These are phyloP conservation scores for Suillus subalutaceus DNA, from an alignment of 768 basidiomycete species.

Conservation along the genomic window DNA sequence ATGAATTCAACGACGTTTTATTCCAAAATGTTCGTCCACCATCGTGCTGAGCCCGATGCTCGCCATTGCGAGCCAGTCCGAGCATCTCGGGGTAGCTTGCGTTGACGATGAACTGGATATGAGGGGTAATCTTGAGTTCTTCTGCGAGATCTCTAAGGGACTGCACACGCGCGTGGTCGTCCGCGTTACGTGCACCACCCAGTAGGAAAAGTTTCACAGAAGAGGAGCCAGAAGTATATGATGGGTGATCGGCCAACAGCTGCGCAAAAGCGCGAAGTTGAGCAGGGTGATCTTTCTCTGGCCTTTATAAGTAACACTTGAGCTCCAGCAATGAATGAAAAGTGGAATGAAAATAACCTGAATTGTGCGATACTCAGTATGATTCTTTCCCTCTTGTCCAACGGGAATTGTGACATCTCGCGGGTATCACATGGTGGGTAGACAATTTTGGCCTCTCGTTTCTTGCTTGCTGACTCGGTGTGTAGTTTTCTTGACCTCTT, in stretches of 20 bases:
- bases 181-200: conserved; percentile 82
- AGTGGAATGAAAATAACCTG: conserved; percentile 49
- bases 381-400: conserved; percentile 58
- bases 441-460: conserved; percentile 61
- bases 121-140: conserved; percentile 51
- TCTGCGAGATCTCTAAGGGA: conserved; percentile 58
- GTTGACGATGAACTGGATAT: conserved; percentile 82
- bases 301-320: conserved; percentile 44
- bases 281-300: conserved; percentile 90
- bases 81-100: conserved; percentile 76
- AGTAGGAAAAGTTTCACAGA: conserved; percentile 70
- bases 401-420: conserved; percentile 60
- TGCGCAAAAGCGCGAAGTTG: conserved; percentile 74
- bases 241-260: conserved; percentile 61
- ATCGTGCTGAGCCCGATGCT: conserved; percentile 93
- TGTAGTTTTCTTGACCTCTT: conserved; percentile 15
- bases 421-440: conserved; percentile 93
- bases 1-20: conserved; percentile 98
- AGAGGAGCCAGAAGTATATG: conserved; percentile 42
- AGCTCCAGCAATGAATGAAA: not conserved
- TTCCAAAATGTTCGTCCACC: conserved; percentile 98
- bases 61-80: conserved; percentile 67
- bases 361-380: conserved; percentile 94
- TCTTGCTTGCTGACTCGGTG: conserved; percentile 91
- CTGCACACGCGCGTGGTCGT: conserved; percentile 71